A percentile compares a stretch with the other conserved stretches of the same genome.
These are phyloP conservation scores for Dictyophora rubrovolvata DNA, from an alignment of 768 basidiomycete species.

Conservation along the genomic window DNA sequence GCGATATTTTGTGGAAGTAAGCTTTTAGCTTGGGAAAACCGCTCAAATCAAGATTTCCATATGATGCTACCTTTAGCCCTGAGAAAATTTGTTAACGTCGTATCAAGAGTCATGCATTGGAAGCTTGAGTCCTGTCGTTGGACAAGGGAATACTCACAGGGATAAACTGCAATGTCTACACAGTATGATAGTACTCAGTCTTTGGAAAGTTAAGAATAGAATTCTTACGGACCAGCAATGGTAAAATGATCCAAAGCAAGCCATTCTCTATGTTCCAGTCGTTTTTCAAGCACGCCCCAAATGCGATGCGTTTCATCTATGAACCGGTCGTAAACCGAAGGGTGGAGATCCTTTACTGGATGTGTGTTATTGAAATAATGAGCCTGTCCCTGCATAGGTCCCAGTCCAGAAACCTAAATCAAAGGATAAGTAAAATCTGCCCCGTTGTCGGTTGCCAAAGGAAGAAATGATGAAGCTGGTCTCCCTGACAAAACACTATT, in stretches of 20 bases:
- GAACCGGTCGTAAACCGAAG: slow-evolving; percentile 12
- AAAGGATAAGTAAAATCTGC: not conserved
- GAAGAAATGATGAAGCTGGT: too few species aligned
- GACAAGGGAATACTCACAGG: not conserved
- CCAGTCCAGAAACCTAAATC: slow-evolving; percentile 4
- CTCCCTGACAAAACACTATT: too few species aligned
- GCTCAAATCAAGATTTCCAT: not conserved
- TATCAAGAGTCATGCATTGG: not conserved
- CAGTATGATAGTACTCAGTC: not conserved
- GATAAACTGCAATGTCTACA: not conserved
- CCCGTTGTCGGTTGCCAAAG: too few species aligned
- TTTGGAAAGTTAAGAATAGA: not conserved
- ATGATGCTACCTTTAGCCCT: not conserved
- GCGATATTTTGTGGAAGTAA: not conserved
- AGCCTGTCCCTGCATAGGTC: slow-evolving; percentile 2
- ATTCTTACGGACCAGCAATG: not conserved
- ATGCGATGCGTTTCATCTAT: slow-evolving; percentile 13
- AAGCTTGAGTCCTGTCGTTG: not conserved
- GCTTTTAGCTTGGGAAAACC: slow-evolving; percentile 4
- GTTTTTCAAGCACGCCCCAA: slow-evolving; percentile 13
- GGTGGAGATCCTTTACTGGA: slow-evolving; percentile 11
- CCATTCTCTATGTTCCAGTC: slow-evolving; percentile 7
- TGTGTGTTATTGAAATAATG: slow-evolving; percentile 13
- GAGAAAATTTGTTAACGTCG: not conserved
- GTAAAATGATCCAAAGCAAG: slow-evolving; percentile 1